phyloP scores from a whole-genome alignment of 768 basidiomycete species.

The Tricholoma hemisulphureum region DNA sequence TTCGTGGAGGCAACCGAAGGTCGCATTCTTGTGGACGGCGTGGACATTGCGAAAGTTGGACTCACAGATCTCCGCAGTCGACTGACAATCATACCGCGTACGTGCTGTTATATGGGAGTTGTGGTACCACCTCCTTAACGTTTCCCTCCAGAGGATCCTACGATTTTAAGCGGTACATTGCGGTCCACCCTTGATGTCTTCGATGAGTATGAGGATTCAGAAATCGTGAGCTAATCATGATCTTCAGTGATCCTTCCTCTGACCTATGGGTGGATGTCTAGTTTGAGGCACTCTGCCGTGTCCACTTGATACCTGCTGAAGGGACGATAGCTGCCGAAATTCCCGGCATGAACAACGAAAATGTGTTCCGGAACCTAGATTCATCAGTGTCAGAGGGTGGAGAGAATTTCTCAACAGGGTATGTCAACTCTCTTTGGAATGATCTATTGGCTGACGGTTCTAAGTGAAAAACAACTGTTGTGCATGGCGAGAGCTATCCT shows the following conservation, averaged over 20 bases:
- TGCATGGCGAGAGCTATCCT: slow-evolving; percentile 86
- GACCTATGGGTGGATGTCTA: slow-evolving; percentile 32
- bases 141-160: slow-evolving; percentile 73
- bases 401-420: slow-evolving; percentile 89
- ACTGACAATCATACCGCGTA: slow-evolving; percentile 68
- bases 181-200: slow-evolving; percentile 85
- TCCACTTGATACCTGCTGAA: slow-evolving; percentile 72
- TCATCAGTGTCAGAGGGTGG: slow-evolving; percentile 78
- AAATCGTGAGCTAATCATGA: slow-evolving; percentile 56
- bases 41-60: slow-evolving; percentile 80
- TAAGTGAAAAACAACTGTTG: slow-evolving; percentile 72
- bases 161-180: slow-evolving; percentile 79
- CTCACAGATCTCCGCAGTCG: slow-evolving; percentile 77
- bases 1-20: slow-evolving; percentile 84
- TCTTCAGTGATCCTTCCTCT: neutral
- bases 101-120: slow-evolving; percentile 38
- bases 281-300: slow-evolving; percentile 83
- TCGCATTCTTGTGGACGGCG: slow-evolving; percentile 66
- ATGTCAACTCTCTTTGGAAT: slow-evolving; percentile 21
- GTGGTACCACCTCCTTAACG: neutral
- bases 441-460: neutral
- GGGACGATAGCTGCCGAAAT: slow-evolving; percentile 46
- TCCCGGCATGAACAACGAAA: slow-evolving; percentile 55
- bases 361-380: slow-evolving; percentile 76
- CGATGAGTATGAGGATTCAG: slow-evolving; percentile 78